Evolutionary conservation across 106 monocot species (phyloP).

Genomic region (Ottelia alismoides): DNA sequence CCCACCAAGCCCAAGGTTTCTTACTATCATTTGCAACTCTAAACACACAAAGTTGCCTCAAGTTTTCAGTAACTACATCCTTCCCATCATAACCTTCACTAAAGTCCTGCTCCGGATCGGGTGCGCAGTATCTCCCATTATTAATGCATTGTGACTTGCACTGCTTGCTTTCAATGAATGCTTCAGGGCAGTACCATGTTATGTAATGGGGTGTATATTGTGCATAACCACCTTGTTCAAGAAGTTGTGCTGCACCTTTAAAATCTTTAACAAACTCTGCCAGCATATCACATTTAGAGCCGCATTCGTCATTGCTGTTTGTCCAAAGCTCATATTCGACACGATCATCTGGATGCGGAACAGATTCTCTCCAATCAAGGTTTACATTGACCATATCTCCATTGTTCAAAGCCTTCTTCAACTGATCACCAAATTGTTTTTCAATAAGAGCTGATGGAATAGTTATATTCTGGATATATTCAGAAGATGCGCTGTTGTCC

Average conservation of each 20-base stretch:
- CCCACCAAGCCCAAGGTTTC: conserved; percentile 92
- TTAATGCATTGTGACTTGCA: conserved; percentile 96
- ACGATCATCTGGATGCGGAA: conserved; percentile 95
- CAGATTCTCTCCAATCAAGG: conserved; percentile 92
- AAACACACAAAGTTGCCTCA: conserved; percentile 89
- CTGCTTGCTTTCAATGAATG: conserved; percentile 71
- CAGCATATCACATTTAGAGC: conserved; percentile 68
- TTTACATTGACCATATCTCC: conserved; percentile 96
- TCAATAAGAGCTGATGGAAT: conserved; percentile 86
- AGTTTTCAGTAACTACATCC: conserved; percentile 93
- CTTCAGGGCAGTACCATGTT: conserved; percentile 88
- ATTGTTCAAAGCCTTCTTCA: conserved; percentile 58
- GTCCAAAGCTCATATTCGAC: conserved; percentile 96
- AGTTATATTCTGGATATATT: conserved; percentile 82
- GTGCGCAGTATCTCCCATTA: conserved; percentile 92
- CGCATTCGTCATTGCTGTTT: conserved; percentile 96
- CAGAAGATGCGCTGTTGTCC: conserved; percentile 65
- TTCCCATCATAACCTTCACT: conserved; percentile 89
- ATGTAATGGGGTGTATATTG: conserved; percentile 96
- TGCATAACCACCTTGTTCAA: conserved; percentile 84
- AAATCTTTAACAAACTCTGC: conserved; percentile 75
- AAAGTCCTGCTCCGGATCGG: conserved; percentile 95
- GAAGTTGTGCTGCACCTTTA: conserved; percentile 81
- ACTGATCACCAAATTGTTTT: conserved; percentile 54
- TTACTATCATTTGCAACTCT: conserved; percentile 70